Evolutionary conservation across 768 basidiomycete genomes (phyloP).

Genomic region (Lactifluus rugatus): DNA sequence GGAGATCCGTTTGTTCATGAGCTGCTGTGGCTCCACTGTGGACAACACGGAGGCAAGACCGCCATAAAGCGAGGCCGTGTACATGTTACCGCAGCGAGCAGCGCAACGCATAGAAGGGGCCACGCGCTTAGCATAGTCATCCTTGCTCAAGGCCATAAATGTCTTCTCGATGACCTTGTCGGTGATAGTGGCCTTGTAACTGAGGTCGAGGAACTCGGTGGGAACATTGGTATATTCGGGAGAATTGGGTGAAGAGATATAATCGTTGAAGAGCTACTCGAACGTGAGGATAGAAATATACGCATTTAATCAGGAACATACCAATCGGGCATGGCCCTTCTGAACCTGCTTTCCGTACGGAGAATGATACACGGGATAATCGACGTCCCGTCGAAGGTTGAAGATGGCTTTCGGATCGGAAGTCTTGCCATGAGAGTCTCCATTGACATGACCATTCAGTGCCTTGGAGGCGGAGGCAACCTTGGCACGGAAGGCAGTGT

Average conservation of each 20-base stretch:
- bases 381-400: slow-evolving; percentile 58
- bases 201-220: slow-evolving; percentile 55
- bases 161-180: slow-evolving; percentile 96
- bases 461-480: slow-evolving; percentile 44
- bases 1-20: slow-evolving; percentile 76
- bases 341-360: slow-evolving; percentile 99
- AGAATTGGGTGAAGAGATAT: slow-evolving; percentile 62
- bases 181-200: slow-evolving; percentile 67
- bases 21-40: slow-evolving; percentile 54
- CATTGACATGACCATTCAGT: slow-evolving; percentile 27
- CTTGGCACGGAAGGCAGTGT: slow-evolving; percentile 78
- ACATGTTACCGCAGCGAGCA: slow-evolving; percentile 93
- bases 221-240: slow-evolving; percentile 64
- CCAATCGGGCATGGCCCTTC: slow-evolving; percentile 89
- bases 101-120: slow-evolving; percentile 81
- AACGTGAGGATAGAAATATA: not conserved
- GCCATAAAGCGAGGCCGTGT: slow-evolving; percentile 93
- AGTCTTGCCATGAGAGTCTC: slow-evolving; percentile 29
- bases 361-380: slow-evolving; percentile 93
- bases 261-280: slow-evolving; percentile 68
- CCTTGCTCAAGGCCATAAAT: slow-evolving; percentile 73
- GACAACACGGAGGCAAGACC: slow-evolving; percentile 84
- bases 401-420: slow-evolving; percentile 38
- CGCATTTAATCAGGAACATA: slow-evolving; percentile 23
- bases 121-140: slow-evolving; percentile 63